These are phyloP conservation scores for Boletus rubroflammeus DNA, from an alignment of 768 basidiomycete species.

Conservation along the genomic window DNA sequence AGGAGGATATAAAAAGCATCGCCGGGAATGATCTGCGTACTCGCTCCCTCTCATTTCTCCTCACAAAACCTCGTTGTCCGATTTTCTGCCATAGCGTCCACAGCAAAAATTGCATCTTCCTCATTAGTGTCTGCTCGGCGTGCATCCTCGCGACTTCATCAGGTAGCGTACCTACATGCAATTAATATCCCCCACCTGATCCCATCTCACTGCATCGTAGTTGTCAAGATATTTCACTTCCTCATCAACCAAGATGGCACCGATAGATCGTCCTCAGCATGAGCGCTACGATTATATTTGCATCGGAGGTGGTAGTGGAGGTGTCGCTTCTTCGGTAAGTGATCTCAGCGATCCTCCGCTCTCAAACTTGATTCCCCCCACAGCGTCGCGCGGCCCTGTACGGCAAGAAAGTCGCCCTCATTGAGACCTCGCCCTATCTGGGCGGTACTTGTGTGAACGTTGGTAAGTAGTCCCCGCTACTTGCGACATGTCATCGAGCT, in stretches of 20 bases:
- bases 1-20: constrained; percentile 16
- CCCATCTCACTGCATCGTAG: constrained; percentile 26
- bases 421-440: constrained; percentile 69
- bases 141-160: constrained; percentile 21
- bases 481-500: neutral
- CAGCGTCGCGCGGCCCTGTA: constrained; percentile 89
- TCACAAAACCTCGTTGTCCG: constrained; percentile 9
- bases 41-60: neutral
- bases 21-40: constrained; percentile 10
- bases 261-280: constrained; percentile 57
- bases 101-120: constrained; percentile 14
- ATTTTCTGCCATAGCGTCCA: constrained; percentile 1
- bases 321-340: constrained; percentile 80
- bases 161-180: constrained; percentile 18
- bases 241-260: constrained; percentile 58
- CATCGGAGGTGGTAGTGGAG: constrained; percentile 93
- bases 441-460: constrained; percentile 99
- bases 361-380: neutral
- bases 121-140: constrained; percentile 1
- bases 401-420: constrained; percentile 89
- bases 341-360: constrained; percentile 1
- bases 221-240: constrained; percentile 44
- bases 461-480: constrained; percentile 47
- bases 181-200: constrained; percentile 1
- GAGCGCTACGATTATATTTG: constrained; percentile 82